These are phyloP conservation scores for Magnaporthales sp. DNA, from an alignment of 2,329 filamentous ascomycete genomes.

Conservation along the genomic window DNA sequence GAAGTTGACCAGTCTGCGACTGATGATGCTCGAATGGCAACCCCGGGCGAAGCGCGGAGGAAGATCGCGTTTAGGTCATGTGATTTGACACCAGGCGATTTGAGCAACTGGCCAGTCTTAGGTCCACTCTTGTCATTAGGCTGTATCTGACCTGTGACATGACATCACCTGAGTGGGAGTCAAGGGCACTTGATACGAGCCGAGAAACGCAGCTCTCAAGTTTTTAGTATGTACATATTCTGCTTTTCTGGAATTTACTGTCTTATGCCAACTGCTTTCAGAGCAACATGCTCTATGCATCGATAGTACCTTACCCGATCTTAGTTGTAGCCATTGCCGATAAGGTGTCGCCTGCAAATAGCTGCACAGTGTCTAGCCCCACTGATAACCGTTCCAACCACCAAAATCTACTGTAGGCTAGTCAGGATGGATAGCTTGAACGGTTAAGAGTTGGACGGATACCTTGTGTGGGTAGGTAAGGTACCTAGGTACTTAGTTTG, in stretches of 20 bases:
- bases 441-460: background rate
- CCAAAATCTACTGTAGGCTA: background rate
- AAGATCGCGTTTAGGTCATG: background rate
- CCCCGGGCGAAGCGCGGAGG: background rate
- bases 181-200: background rate
- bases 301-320: background rate
- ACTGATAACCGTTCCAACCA: background rate
- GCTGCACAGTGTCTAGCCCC: background rate
- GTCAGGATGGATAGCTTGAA: background rate
- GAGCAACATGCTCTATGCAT: background rate
- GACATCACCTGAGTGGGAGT: background rate
- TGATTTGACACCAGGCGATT: background rate
- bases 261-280: accelerated
- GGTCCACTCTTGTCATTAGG: background rate
- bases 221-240: too few species aligned
- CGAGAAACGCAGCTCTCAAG: too few species aligned
- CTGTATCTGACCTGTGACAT: background rate
- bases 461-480: background rate
- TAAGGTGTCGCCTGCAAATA: background rate
- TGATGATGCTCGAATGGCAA: background rate
- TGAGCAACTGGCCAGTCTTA: background rate
- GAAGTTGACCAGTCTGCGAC: background rate
- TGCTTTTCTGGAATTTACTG: too few species aligned
- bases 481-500: background rate
- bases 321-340: background rate